Evolutionary conservation across 1,284 basidiomycete genomes (phyloP).

Genomic region (Grifola frondosa): DNA sequence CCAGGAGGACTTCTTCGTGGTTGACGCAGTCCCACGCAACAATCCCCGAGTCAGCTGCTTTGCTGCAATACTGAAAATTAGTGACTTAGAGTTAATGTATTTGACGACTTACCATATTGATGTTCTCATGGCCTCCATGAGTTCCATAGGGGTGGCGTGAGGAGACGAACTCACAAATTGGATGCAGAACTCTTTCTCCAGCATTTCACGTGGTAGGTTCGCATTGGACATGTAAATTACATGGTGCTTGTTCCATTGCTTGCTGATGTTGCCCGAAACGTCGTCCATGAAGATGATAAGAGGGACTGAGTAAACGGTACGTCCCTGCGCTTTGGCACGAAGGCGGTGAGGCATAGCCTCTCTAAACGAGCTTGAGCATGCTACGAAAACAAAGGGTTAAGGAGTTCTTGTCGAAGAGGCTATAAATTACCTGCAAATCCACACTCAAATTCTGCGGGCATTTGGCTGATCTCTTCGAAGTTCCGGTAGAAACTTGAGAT

Average conservation of each 20-base stretch:
- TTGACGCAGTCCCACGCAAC: constrained; percentile 22
- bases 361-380: too few species aligned
- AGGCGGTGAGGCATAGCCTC: constrained; percentile 1
- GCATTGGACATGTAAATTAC: constrained; percentile 4
- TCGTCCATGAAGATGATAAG: constrained; percentile 32
- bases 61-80: background rate
- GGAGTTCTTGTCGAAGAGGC: too few species aligned
- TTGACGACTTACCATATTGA: too few species aligned
- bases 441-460: background rate
- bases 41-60: constrained; percentile 6
- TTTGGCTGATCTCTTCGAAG: background rate
- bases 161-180: constrained; percentile 3
- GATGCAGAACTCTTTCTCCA: constrained; percentile 3
- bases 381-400: too few species aligned
- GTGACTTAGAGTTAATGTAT: constrained; percentile 18
- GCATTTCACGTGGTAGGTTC: constrained; percentile 2
- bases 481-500: background rate
- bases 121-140: constrained; percentile 4
- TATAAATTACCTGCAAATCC: background rate
- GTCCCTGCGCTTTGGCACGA: background rate
- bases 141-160: constrained; percentile 4
- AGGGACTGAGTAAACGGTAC: constrained; percentile 2
- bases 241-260: constrained; percentile 44
- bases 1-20: constrained; percentile 23
- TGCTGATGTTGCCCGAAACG: constrained; percentile 43